Evolutionary conservation across 2,329 filamentous ascomycete species (phyloP).

Genomic region (Bipolaris bicolor): DNA sequence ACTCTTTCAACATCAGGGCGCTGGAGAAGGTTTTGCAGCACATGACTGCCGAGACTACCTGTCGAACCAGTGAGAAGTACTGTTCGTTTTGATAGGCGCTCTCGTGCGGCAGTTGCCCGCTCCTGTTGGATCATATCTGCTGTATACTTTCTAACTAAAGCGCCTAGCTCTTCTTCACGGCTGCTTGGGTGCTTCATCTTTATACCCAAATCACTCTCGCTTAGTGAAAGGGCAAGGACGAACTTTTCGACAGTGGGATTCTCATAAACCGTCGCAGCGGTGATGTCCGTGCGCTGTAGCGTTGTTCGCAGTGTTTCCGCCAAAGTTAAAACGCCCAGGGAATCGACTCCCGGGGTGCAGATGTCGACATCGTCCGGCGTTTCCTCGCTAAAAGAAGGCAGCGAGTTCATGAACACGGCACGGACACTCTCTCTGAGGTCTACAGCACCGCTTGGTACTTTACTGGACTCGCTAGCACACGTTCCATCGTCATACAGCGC

Average conservation of each 20-base stretch:
- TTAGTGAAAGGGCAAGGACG: too few relatives aligned
- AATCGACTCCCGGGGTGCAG: slow-evolving; percentile 10
- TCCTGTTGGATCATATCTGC: not conserved
- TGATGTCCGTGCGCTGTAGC: too few relatives aligned
- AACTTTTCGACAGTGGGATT: slow-evolving; percentile 2
- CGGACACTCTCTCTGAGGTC: not conserved
- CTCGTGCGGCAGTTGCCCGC: not conserved
- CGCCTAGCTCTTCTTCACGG: slow-evolving; percentile 4
- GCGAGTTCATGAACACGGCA: not conserved
- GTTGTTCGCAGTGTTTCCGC: too few relatives aligned
- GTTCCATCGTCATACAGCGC: too few relatives aligned
- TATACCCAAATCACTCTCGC: too few relatives aligned
- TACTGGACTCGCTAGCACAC: too few relatives aligned
- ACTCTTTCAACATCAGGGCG: slow-evolving; percentile 20
- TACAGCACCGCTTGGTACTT: not conserved
- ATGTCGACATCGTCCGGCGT: slow-evolving; percentile 2
- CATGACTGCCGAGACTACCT: slow-evolving; percentile 31
- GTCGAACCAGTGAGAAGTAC: slow-evolving; percentile 37
- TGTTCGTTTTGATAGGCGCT: slow-evolving; percentile 4
- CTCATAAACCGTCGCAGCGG: not conserved
- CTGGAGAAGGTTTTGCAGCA: slow-evolving; percentile 29
- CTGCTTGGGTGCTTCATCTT: too few relatives aligned
- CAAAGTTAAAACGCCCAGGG: slow-evolving; percentile 1
- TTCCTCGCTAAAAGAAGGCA: not conserved
- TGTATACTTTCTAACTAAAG: slow-evolving; percentile 8